These are phyloP conservation scores for Toxoplasma gondii DNA, from an alignment of 169 alveolate genomes.

Conservation along the genomic window DNA sequence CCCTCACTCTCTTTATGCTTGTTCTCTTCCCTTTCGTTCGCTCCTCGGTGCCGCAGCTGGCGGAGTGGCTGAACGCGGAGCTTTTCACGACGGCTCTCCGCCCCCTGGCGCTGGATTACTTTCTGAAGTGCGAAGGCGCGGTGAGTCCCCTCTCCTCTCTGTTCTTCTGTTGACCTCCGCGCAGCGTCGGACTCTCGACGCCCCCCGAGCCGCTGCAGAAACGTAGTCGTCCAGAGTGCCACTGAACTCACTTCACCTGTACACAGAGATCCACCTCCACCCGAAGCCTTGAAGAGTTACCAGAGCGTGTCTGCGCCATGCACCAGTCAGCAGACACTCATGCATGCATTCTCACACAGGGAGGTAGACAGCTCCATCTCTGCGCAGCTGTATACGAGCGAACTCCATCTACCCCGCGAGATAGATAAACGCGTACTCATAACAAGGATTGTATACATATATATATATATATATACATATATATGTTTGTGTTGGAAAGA, in stretches of 20 bases:
- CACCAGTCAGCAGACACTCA: too few relatives aligned
- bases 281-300: too few relatives aligned
- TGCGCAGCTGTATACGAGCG: too few relatives aligned
- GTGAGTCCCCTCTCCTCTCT: background rate
- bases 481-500: too few relatives aligned
- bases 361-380: too few relatives aligned
- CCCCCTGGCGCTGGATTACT: slow-evolving; percentile 79
- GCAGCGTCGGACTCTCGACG: background rate
- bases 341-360: too few relatives aligned
- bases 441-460: background rate
- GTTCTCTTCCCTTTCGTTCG: background rate
- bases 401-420: background rate
- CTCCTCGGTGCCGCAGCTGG: slow-evolving; percentile 55
- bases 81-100: slow-evolving; percentile 79
- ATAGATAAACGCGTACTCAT: too few relatives aligned
- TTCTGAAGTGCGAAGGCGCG: slow-evolving; percentile 50
- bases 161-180: background rate
- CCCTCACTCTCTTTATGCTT: background rate
- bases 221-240: background rate
- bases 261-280: background rate
- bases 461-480: slow-evolving; percentile 1
- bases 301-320: too few relatives aligned
- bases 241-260: background rate
- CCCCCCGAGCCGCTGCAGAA: background rate
- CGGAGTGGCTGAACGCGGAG: slow-evolving; percentile 82